These are phyloP conservation scores for Camillea tinctor DNA, from an alignment of 2,329 filamentous ascomycete species.

Conservation along the genomic window DNA sequence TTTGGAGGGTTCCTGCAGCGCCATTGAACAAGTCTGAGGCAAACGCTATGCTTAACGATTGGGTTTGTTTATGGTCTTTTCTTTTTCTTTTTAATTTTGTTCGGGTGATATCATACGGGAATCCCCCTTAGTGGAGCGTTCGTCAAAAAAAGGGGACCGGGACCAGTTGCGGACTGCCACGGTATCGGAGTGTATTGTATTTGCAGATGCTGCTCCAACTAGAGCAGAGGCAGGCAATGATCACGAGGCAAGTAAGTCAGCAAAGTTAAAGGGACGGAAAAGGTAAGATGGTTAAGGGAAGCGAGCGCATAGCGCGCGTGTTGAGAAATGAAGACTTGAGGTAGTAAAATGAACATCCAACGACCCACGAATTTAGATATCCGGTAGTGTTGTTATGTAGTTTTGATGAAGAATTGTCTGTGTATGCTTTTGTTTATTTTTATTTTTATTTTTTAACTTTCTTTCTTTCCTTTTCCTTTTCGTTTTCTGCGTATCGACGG, in stretches of 20 bases:
- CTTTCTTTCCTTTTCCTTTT: no score
- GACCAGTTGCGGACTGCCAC: background rate
- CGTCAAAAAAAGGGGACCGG: background rate
- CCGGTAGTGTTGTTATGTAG: no score
- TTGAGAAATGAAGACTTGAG: background rate
- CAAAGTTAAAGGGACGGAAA: no score
- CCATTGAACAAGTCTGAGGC: background rate
- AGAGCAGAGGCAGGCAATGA: background rate
- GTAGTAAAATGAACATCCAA: background rate
- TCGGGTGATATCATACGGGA: background rate
- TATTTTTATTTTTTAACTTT: no score
- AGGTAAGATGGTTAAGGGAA: background rate
- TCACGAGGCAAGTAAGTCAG: background rate
- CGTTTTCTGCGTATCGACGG: no score
- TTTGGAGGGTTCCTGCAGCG: background rate
- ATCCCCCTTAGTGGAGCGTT: background rate
- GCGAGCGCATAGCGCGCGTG: background rate
- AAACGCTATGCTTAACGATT: background rate
- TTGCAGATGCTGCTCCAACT: background rate
- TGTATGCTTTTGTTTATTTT: no score
- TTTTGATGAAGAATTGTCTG: no score
- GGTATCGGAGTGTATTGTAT: background rate
- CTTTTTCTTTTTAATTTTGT: no score
- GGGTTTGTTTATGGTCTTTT: background rate
- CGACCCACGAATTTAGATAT: background rate